Conservation (phyloP, 495 filamentous ascomycete genomes). For the Aspergillus sclerotioniger region DNA sequence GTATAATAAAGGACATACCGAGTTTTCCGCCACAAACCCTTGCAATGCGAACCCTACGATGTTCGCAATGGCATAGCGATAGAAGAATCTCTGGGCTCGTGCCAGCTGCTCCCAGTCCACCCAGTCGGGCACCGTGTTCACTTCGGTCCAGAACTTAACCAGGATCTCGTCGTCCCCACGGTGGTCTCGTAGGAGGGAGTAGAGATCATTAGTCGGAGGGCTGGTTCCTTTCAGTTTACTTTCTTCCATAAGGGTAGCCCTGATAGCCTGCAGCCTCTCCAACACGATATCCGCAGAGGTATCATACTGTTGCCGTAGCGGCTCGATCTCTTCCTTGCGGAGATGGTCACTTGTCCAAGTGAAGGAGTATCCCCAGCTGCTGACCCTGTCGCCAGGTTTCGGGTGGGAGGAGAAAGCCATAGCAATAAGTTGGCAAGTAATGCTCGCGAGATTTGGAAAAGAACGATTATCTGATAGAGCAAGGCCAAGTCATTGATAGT, state of each 20-base stretch:
- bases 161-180: constrained; percentile 48
- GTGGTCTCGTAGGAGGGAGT: constrained; percentile 34
- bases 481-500: constrained; percentile 1
- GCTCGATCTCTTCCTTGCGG: constrained; percentile 35
- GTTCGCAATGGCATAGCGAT: constrained; percentile 60
- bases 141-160: constrained; percentile 55
- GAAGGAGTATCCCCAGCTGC: constrained; percentile 46
- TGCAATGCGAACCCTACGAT: constrained; percentile 63
- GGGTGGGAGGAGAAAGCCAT: constrained; percentile 4
- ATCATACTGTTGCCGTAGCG: constrained; percentile 47
- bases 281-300: constrained; percentile 40
- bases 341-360: constrained; percentile 46
- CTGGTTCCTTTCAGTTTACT: constrained; percentile 7
- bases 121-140: constrained; percentile 63
- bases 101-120: constrained; percentile 69
- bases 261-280: constrained; percentile 41
- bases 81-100: constrained; percentile 61
- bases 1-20: constrained; percentile 10
- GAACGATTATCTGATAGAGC: neutral
- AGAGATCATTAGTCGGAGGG: constrained; percentile 11
- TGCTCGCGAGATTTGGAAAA: neutral
- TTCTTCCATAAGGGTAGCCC: constrained; percentile 5
- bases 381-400: constrained; percentile 10
- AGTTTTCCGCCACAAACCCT: constrained; percentile 60
- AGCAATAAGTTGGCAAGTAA: neutral